These are phyloP conservation scores for Lichtheimia corymbifera DNA, from an alignment of 371 early-diverging fungal genomes.

Conservation along the genomic window DNA sequence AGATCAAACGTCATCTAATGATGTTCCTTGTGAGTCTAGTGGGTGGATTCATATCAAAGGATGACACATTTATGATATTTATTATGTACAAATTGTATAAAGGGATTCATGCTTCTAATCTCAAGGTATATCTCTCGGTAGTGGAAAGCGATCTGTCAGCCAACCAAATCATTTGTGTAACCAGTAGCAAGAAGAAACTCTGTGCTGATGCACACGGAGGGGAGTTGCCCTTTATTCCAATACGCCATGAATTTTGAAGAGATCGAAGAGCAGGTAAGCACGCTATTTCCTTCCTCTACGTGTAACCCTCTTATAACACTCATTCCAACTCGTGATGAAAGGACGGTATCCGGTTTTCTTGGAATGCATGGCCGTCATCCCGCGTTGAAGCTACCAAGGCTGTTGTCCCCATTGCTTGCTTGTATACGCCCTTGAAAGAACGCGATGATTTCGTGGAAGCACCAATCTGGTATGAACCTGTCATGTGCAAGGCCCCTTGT, in stretches of 20 bases:
- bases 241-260: slow-evolving; percentile 81
- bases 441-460: slow-evolving; percentile 72
- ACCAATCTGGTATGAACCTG: slow-evolving; percentile 95
- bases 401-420: slow-evolving; percentile 95
- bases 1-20: too few relatives aligned
- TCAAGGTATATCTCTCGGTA: too few relatives aligned
- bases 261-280: slow-evolving; percentile 76
- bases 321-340: slow-evolving; percentile 2
- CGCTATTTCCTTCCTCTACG: not conserved
- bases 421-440: slow-evolving; percentile 98
- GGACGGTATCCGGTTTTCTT: slow-evolving; percentile 96
- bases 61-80: too few relatives aligned
- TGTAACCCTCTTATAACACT: not conserved
- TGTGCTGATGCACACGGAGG: too few relatives aligned
- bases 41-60: too few relatives aligned
- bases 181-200: too few relatives aligned
- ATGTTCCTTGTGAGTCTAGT: too few relatives aligned
- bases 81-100: too few relatives aligned
- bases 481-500: slow-evolving; percentile 97
- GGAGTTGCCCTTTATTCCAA: too few relatives aligned
- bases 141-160: too few relatives aligned
- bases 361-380: slow-evolving; percentile 98
- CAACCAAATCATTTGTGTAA: too few relatives aligned
- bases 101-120: too few relatives aligned
- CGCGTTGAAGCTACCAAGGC: slow-evolving; percentile 92